phyloP scores from a whole-genome alignment of 441 rosid species.

The Euphorbia schlechtendalii region DNA sequence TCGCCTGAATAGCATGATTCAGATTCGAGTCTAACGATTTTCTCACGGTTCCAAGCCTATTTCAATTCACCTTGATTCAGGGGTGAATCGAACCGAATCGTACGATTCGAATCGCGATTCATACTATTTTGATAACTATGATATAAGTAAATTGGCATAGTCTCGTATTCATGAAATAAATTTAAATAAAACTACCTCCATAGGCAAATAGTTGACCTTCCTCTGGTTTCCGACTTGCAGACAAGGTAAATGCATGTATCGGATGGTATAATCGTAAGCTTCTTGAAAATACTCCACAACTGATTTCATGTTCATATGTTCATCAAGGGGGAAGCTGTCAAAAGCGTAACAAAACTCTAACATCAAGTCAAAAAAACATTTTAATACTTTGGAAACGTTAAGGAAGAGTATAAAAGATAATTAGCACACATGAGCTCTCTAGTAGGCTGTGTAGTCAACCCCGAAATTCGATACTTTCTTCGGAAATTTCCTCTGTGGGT shows the following conservation, averaged over 20 bases:
- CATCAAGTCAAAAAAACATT: not conserved
- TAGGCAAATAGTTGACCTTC: constrained; percentile 40
- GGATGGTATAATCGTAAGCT: constrained; percentile 34
- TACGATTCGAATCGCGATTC: too few relatives aligned
- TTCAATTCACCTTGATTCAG: too few relatives aligned
- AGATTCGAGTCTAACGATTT: too few relatives aligned
- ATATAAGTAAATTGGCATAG: not conserved
- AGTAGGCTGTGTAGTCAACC: constrained; percentile 40
- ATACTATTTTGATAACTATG: too few relatives aligned
- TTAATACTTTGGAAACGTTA: too few relatives aligned
- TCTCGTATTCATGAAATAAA: not conserved
- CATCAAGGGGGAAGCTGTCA: constrained; percentile 40
- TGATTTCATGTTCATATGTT: constrained; percentile 41
- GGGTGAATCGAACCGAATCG: too few relatives aligned
- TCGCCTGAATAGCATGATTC: too few relatives aligned
- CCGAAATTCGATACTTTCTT: constrained; percentile 16
- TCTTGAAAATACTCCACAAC: constrained; percentile 44
- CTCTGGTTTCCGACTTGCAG: constrained; percentile 45
- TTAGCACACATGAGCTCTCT: constrained; percentile 24
- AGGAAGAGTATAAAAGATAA: too few relatives aligned
- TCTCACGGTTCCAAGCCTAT: too few relatives aligned
- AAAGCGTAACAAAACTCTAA: not conserved
- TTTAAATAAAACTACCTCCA: constrained; percentile 32
- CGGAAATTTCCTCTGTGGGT: constrained; percentile 38
- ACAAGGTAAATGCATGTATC: constrained; percentile 36